Evolutionary conservation across 2,329 filamentous ascomycete genomes (phyloP).

Genomic region (Neurospora crassa): DNA sequence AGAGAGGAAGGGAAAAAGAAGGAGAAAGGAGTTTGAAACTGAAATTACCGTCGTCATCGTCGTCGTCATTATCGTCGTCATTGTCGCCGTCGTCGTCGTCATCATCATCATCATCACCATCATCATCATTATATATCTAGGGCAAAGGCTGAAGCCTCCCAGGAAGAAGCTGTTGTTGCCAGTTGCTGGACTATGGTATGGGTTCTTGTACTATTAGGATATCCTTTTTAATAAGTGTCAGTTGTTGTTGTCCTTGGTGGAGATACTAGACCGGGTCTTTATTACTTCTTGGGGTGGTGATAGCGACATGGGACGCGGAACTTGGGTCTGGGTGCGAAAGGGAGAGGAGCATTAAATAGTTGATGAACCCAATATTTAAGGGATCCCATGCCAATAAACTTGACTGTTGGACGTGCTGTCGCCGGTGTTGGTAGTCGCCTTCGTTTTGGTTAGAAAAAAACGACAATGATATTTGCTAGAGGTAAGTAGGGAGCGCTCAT

Average conservation of each 20-base stretch:
- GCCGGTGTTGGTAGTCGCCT: no score
- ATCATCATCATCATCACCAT: not conserved
- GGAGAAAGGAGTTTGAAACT: not conserved
- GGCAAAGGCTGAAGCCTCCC: conserved; percentile 1
- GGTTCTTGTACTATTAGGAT: conserved; percentile 30
- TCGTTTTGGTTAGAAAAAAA: no score
- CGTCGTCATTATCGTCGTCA: not conserved
- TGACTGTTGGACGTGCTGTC: no score
- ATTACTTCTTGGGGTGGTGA: not conserved
- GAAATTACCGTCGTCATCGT: not conserved
- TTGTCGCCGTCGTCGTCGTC: not conserved
- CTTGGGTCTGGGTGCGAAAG: no score
- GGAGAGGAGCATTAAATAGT: no score
- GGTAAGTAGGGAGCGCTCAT: no score
- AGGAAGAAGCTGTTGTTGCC: not conserved
- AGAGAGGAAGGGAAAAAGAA: not conserved
- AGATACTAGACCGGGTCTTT: not conserved
- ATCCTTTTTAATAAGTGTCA: conserved; percentile 21
- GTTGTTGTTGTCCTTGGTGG: conserved; percentile 6
- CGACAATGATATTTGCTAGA: no score
- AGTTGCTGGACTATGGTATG: not conserved
- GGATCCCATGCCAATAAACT: no score
- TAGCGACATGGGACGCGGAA: no score
- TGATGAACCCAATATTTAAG: no score
- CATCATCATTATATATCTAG: conserved; percentile 3